Base-by-base conservation (phyloP, 768 basidiomycete genomes). In the Boletus speciosus region DNA sequence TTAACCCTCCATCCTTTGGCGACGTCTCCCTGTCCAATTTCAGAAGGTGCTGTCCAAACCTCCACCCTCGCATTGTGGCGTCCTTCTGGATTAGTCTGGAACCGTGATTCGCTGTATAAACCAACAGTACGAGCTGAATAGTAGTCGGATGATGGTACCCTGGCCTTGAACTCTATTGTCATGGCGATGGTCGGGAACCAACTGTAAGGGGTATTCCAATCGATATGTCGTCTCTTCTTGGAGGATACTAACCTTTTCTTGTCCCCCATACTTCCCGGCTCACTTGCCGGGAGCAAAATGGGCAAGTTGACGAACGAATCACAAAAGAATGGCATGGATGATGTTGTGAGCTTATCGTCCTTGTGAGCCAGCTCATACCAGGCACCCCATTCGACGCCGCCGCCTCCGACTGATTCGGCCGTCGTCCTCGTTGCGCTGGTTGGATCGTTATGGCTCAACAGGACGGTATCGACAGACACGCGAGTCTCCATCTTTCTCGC, bases 131-230 rank as follows among this genome's bases (percentile, higher is more conserved):
- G 77, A 52, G 65, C 57, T 1, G 84, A 74, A 61, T 80, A 70
- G 10, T 62, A 58, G 25, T 57, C 56, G 5, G 73, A 75, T 12
- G 77, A 70, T 7, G 84, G 81, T 37, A 87, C 75, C 12, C 79
- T 80, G 34, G 76, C 75, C 61, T 84, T 86, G 74, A 85, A 88
- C 57, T 86, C 84, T 23, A 88, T 57, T 1, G 79, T 71, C 54
- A 87, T 71, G 0, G 77, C 74, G 70, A 88, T 74, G 0, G 86
- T 88, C 14, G 84, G 83, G 61, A 72, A 81, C 86, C 84, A 86
- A 37, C 82, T 84, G 19, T 25, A 16, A 29, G 19, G 29, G 7
- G 5, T 3, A 49, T 42, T 42, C 49, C n/a, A 39, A 34, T 54
- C 43, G 36, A 8, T 23, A 19, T 10, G 6, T 35, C 6, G 9